phyloP scores from a whole-genome alignment of 2,329 filamentous ascomycete genomes.

The Fusarium tuaranense region DNA sequence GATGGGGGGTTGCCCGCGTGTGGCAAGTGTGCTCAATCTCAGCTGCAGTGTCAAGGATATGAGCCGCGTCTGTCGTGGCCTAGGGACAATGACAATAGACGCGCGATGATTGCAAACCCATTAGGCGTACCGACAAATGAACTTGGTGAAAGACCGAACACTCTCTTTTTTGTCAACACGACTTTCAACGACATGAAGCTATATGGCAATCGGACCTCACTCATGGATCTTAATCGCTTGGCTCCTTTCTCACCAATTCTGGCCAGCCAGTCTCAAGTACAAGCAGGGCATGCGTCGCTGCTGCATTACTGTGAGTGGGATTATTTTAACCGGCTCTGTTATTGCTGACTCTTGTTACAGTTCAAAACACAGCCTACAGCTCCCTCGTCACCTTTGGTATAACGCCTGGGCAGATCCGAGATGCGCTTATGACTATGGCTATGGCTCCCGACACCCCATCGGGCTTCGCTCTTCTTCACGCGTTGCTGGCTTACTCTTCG shows the following conservation, averaged over 20 bases:
- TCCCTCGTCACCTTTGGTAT: slow-evolving; percentile 25
- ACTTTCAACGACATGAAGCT: slow-evolving; percentile 21
- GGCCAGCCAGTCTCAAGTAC: not conserved
- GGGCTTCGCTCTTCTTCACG: slow-evolving; percentile 26
- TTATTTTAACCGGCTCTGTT: not conserved
- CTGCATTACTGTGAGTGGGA: slow-evolving; percentile 28
- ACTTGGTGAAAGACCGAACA: not conserved
- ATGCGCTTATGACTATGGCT: slow-evolving; percentile 23
- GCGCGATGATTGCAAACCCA: slow-evolving; percentile 10
- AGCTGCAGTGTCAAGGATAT: slow-evolving; percentile 27
- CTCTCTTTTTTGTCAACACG: slow-evolving; percentile 31
- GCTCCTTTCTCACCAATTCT: not conserved
- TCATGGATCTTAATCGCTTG: accelerated
- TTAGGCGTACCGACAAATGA: accelerated
- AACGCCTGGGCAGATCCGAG: slow-evolving; percentile 11
- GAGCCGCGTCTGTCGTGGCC: slow-evolving; percentile 36
- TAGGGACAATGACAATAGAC: slow-evolving; percentile 16
- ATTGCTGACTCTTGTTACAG: not conserved
- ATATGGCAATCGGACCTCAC: not conserved
- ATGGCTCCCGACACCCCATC: not conserved
- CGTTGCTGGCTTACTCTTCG: slow-evolving; percentile 32
- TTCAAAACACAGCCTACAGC: slow-evolving; percentile 18
- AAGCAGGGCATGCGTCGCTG: slow-evolving; percentile 10
- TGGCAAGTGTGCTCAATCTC: slow-evolving; percentile 13
- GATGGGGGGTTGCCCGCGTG: slow-evolving; percentile 27